Percentiles rank a stretch among this genome's conserved stretches.
These are phyloP conservation scores for Malus orientalis DNA, from an alignment of 306 rosid species.

Conservation along the genomic window DNA sequence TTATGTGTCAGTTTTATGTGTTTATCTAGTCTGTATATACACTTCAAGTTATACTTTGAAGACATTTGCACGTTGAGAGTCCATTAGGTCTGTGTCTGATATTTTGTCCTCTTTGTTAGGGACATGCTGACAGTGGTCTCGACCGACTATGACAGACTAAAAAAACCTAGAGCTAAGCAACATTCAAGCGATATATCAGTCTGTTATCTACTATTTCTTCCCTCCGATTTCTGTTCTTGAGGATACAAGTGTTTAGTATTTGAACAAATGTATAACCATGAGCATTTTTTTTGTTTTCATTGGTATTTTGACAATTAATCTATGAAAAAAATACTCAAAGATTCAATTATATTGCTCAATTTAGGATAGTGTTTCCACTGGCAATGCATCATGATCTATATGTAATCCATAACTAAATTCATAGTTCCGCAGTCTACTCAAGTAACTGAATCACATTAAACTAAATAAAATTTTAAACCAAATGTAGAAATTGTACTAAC, in stretches of 20 bases:
- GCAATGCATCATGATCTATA: background rate
- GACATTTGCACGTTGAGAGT: too few relatives aligned
- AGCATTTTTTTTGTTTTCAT: background rate
- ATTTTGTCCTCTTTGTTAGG: background rate
- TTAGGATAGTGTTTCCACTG: background rate
- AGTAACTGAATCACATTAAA: too few relatives aligned
- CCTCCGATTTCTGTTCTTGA: background rate
- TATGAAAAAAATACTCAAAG: background rate
- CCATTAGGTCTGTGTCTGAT: background rate
- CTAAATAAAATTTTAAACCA: too few relatives aligned
- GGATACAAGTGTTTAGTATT: background rate
- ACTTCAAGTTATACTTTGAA: too few relatives aligned
- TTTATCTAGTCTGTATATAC: too few relatives aligned
- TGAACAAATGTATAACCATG: background rate
- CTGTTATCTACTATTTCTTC: background rate
- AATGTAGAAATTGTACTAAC: too few relatives aligned
- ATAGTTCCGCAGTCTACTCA: too few relatives aligned
- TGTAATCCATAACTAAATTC: too few relatives aligned
- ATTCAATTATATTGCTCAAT: background rate
- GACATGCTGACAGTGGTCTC: background rate
- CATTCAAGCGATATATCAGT: background rate
- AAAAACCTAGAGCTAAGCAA: background rate
- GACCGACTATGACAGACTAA: background rate
- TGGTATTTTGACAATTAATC: too few relatives aligned
- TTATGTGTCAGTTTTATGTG: too few relatives aligned